Percentiles rank a stretch among this genome's conserved stretches.
phyloP scores from a whole-genome alignment of 1,139 yeast species.

The Nadsonia commutata region DNA sequence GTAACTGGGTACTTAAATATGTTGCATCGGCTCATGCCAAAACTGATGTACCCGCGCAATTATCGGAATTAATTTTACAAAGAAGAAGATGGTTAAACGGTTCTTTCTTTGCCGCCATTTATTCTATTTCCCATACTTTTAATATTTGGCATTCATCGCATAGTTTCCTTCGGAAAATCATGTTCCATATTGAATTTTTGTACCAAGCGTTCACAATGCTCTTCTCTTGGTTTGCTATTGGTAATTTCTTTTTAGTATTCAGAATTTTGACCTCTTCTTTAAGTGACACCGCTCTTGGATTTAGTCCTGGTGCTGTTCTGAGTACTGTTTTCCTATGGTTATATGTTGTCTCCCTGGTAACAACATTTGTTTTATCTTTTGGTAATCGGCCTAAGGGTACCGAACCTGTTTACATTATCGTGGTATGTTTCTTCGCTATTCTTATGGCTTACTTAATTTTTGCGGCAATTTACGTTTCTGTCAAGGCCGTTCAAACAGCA shows the following conservation, averaged over 20 bases:
- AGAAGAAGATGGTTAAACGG: constrained; percentile 81
- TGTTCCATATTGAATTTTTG: constrained; percentile 53
- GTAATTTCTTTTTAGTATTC: constrained; percentile 63
- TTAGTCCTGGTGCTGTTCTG: constrained; percentile 60
- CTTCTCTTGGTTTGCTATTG: constrained; percentile 70
- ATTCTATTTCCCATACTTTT: constrained; percentile 58
- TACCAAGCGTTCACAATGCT: constrained; percentile 52
- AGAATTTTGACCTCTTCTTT: constrained; percentile 59
- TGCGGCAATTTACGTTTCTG: constrained; percentile 75
- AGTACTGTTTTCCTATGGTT: constrained; percentile 81
- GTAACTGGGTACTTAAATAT: constrained; percentile 51
- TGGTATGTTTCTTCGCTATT: constrained; percentile 77
- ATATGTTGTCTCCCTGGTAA: constrained; percentile 73
- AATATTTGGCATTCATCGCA: constrained; percentile 59
- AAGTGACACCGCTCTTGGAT: constrained; percentile 36
- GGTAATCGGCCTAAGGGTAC: constrained; percentile 96
- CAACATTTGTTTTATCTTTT: constrained; percentile 80
- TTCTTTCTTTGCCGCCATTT: constrained; percentile 68
- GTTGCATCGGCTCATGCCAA: constrained; percentile 68
- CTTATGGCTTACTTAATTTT: constrained; percentile 86
- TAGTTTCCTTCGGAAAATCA: constrained; percentile 42
- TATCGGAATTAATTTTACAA: constrained; percentile 62
- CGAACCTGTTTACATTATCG: constrained; percentile 63
- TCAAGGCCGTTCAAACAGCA: constrained; percentile 44
- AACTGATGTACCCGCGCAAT: constrained; percentile 67